phyloP scores from a whole-genome alignment of 352 stramenopile genomes.

The Globisporangium mamillatum region DNA sequence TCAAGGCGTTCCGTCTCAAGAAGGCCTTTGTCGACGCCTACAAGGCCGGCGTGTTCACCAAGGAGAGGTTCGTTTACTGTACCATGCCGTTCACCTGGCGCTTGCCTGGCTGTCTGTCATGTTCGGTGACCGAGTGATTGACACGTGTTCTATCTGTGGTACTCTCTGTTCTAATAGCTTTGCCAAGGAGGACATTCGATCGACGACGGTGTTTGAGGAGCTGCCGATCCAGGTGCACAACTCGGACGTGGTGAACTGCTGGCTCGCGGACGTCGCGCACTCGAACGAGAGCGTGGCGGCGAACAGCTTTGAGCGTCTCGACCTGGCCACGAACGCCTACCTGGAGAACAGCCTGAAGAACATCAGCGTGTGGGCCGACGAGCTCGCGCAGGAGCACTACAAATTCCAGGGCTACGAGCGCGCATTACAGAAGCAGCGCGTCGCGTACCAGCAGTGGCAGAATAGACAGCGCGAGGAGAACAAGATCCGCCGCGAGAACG shows the following conservation, averaged over 20 bases:
- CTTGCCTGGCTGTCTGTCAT: not conserved
- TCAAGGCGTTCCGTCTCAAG: constrained; percentile 96
- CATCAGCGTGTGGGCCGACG: constrained; percentile 96
- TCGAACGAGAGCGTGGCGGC: constrained; percentile 55
- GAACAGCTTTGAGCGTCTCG: constrained; percentile 93
- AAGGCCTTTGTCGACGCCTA: constrained; percentile 92
- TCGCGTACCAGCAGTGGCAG: constrained; percentile 84
- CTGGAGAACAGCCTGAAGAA: constrained; percentile 98
- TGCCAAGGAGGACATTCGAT: constrained; percentile 80
- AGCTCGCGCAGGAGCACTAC: constrained; percentile 95
- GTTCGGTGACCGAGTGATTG: not conserved
- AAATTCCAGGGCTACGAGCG: constrained; percentile 91
- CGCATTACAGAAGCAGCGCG: constrained; percentile 81
- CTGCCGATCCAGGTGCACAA: constrained; percentile 96
- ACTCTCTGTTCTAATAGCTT: constrained; percentile 32
- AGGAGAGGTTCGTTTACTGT: constrained; percentile 41
- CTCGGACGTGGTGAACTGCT: constrained; percentile 92
- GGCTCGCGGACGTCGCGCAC: constrained; percentile 89
- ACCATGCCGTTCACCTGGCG: not conserved
- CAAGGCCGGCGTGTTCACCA: constrained; percentile 81
- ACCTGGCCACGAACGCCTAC: constrained; percentile 95
- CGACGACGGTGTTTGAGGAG: constrained; percentile 93
- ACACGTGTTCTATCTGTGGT: not conserved
- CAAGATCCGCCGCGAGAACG: constrained; percentile 77
- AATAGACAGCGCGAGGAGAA: constrained; percentile 88